These are phyloP conservation scores for Aspergillus aculeatinus DNA, from an alignment of 2,329 filamentous ascomycete species.

Conservation along the genomic window DNA sequence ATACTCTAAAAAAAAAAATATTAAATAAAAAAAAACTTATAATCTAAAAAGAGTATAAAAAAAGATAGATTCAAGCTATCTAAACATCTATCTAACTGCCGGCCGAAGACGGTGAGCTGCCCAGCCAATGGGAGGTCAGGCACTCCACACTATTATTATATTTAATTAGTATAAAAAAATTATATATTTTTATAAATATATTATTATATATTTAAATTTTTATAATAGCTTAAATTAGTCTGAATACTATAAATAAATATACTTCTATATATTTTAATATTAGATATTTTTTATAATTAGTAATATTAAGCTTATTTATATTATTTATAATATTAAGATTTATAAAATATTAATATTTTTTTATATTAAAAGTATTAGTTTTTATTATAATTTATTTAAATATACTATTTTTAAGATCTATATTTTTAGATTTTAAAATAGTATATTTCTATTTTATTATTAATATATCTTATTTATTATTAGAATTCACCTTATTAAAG, in stretches of 20 bases:
- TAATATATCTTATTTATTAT: background rate
- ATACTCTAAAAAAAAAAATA: too few relatives aligned
- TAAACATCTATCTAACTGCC: too few relatives aligned
- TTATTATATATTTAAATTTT: background rate
- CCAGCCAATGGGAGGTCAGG: too few relatives aligned
- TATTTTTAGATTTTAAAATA: background rate
- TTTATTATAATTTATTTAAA: too few relatives aligned
- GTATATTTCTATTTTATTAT: background rate
- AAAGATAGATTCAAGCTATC: too few relatives aligned
- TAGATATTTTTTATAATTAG: background rate
- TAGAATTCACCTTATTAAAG: background rate
- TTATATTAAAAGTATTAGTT: too few relatives aligned
- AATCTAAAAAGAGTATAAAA: too few relatives aligned
- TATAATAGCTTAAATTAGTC: background rate
- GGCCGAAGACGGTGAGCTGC: too few relatives aligned
- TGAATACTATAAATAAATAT: background rate
- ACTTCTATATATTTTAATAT: background rate
- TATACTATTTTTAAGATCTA: too few relatives aligned
- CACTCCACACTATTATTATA: too few relatives aligned
- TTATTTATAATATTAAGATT: background rate
- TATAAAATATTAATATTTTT: too few relatives aligned
- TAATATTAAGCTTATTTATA: background rate
- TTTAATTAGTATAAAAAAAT: background rate
- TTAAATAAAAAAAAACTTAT: too few relatives aligned
- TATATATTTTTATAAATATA: accelerated